A percentile compares a stretch with the other conserved stretches of the same genome.
Evolutionary conservation across 371 early-diverging fungal species (phyloP).

Genomic region (Nosema bombycis): DNA sequence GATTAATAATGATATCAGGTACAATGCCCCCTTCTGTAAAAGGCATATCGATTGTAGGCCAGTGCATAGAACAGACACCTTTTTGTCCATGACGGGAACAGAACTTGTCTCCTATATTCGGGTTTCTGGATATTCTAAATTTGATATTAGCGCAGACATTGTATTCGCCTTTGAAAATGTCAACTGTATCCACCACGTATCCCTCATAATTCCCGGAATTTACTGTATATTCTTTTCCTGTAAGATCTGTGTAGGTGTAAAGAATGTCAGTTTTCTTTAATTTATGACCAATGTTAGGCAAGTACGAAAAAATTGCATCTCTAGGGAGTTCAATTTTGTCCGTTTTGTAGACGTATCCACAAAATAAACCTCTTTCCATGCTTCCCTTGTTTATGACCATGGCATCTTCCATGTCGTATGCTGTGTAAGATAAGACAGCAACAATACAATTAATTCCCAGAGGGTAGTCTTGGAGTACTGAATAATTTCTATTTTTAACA

Average conservation of each 20-base stretch:
- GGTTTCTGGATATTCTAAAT: conserved; percentile 82
- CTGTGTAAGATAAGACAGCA: conserved; percentile 77
- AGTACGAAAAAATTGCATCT: conserved; percentile 65
- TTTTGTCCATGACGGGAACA: conserved; percentile 98
- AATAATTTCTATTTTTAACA: conserved; percentile 77
- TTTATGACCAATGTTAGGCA: conserved; percentile 16
- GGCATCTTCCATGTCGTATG: conserved; percentile 99
- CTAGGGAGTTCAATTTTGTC: conserved; percentile 78
- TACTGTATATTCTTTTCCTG: conserved; percentile 78
- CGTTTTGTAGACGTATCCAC: conserved; percentile 86
- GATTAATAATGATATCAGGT: conserved; percentile 98
- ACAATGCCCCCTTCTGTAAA: conserved; percentile 91
- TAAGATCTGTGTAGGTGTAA: conserved; percentile 72
- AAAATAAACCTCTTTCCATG: conserved; percentile 90
- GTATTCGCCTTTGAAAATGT: conserved; percentile 46
- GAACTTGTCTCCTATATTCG: conserved; percentile 97
- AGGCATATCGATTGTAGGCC: conserved; percentile 91
- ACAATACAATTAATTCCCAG: conserved; percentile 95
- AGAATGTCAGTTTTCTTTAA: conserved; percentile 32
- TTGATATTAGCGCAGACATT: conserved; percentile 67
- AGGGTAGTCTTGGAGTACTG: conserved; percentile 81
- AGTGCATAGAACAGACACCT: conserved; percentile 93
- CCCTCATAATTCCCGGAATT: conserved; percentile 50
- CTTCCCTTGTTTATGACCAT: conserved; percentile 90
- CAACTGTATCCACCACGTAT: conserved; percentile 44